Conservation (phyloP, 352 stramenopile species). For the Phytophthora multivora region DNA sequence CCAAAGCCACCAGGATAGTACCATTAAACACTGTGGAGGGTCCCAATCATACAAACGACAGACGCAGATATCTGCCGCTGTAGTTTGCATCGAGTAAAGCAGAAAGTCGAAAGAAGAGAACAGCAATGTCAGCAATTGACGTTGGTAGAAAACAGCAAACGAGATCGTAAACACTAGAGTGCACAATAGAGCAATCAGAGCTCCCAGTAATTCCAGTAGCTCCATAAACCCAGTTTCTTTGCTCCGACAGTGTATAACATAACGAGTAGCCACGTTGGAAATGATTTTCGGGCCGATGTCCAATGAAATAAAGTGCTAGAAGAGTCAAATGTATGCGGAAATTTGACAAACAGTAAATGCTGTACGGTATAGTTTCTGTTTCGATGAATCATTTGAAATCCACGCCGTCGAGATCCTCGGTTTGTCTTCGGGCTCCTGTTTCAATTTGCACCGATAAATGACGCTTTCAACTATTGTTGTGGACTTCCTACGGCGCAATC, state of each 20-base stretch:
- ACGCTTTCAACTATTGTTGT: slow-evolving; percentile 26
- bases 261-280: neutral
- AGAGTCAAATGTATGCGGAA: slow-evolving; percentile 5
- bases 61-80: slow-evolving; percentile 28
- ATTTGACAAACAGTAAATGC: slow-evolving; percentile 15
- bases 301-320: slow-evolving; percentile 4
- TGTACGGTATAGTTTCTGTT: too few species aligned
- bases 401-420: too few species aligned
- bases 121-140: slow-evolving; percentile 37
- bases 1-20: slow-evolving; percentile 24
- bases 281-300: neutral
- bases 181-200: too few species aligned
- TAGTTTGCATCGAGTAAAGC: slow-evolving; percentile 41
- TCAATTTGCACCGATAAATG: slow-evolving; percentile 27
- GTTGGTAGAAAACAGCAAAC: slow-evolving; percentile 32
- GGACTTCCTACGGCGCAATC: slow-evolving; percentile 4
- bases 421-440: slow-evolving; percentile 9
- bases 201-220: too few species aligned
- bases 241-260: slow-evolving; percentile 3
- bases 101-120: slow-evolving; percentile 47
- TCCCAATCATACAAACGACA: slow-evolving; percentile 28
- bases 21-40: slow-evolving; percentile 7
- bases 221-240: too few species aligned
- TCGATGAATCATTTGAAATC: too few species aligned
- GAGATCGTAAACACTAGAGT: too few species aligned